A percentile compares a stretch with the other conserved stretches of the same genome.
phyloP scores from a whole-genome alignment of 805 yeast genomes.

The Cyberlindnera bimundalis region DNA sequence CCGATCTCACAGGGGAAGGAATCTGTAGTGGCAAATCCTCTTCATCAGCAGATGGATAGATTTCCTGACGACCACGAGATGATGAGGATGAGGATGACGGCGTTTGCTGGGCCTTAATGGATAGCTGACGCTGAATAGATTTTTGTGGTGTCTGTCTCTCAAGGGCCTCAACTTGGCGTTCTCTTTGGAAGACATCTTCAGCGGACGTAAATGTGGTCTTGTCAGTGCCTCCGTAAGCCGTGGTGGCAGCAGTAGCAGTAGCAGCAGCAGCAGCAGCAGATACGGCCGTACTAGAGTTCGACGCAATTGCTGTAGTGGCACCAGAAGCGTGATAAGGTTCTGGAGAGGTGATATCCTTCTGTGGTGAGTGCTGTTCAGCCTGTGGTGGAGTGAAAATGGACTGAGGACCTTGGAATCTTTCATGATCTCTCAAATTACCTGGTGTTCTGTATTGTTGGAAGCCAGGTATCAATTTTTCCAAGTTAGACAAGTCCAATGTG shows the following conservation, averaged over 20 bases:
- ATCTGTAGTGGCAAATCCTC: conserved; percentile 27
- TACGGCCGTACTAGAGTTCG: neutral
- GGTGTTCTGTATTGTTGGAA: conserved; percentile 35
- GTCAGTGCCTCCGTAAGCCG: too few relatives aligned
- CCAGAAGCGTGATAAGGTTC: neutral
- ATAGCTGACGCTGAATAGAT: conserved; percentile 7
- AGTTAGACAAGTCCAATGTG: conserved; percentile 50
- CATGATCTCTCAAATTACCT: conserved; percentile 23
- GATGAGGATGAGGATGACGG: conserved; percentile 9
- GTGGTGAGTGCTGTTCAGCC: conserved; percentile 9
- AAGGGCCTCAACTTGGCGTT: conserved; percentile 11
- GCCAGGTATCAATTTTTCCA: conserved; percentile 36
- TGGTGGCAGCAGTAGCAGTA: neutral
- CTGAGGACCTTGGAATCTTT: conserved; percentile 22
- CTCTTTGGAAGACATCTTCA: conserved; percentile 25
- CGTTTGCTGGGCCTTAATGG: neutral
- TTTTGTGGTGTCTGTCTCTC: conserved; percentile 12
- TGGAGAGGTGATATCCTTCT: conserved; percentile 6
- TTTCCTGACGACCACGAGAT: neutral
- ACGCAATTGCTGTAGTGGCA: conserved; percentile 1
- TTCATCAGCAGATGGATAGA: conserved; percentile 19
- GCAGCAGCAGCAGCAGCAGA: neutral
- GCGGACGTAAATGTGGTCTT: conserved; percentile 13
- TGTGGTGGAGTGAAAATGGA: conserved; percentile 21
- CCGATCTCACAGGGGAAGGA: conserved; percentile 28